Percentiles rank a stretch among this genome's conserved stretches.
Conservation (phyloP, 1,284 basidiomycete genomes). For the Kwoniella shivajii region DNA sequence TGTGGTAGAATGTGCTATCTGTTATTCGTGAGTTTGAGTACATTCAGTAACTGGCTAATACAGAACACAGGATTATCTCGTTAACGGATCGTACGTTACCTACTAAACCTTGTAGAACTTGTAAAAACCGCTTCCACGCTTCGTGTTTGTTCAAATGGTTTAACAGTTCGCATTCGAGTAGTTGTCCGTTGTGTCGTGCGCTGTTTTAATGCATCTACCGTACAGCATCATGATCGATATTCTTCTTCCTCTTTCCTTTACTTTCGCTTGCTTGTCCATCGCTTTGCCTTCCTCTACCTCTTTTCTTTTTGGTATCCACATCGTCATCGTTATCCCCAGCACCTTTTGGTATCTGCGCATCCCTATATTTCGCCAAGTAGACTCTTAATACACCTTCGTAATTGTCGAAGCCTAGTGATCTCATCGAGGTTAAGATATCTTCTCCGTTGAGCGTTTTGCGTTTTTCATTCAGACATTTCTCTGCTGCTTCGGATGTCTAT, state of each 20-base stretch:
- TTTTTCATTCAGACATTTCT: constrained; percentile 96
- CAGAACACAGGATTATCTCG: constrained; percentile 74
- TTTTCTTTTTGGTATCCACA: constrained; percentile 10
- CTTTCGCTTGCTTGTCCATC: constrained; percentile 3
- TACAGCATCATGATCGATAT: constrained; percentile 1
- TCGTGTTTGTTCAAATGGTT: constrained; percentile 96
- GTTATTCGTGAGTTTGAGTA: constrained; percentile 73
- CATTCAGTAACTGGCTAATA: not conserved
- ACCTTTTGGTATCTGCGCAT: constrained; percentile 49
- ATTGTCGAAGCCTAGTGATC: constrained; percentile 87
- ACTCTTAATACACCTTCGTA: constrained; percentile 84
- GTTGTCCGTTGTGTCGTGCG: constrained; percentile 83
- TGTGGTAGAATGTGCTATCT: constrained; percentile 90
- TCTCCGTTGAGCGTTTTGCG: constrained; percentile 90
- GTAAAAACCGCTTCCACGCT: constrained; percentile 94
- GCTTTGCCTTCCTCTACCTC: constrained; percentile 17
- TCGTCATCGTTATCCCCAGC: constrained; percentile 12
- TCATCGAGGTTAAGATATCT: constrained; percentile 90
- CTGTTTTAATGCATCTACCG: constrained; percentile 51
- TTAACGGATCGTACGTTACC: constrained; percentile 87
- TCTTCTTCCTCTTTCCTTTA: constrained; percentile 12
- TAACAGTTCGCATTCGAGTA: constrained; percentile 77
- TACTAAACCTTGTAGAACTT: constrained; percentile 89
- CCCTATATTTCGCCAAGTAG: constrained; percentile 86
- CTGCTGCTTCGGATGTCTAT: constrained; percentile 63